Base-by-base conservation (phyloP, 345 rosid species). In the Viola odorata region DNA sequence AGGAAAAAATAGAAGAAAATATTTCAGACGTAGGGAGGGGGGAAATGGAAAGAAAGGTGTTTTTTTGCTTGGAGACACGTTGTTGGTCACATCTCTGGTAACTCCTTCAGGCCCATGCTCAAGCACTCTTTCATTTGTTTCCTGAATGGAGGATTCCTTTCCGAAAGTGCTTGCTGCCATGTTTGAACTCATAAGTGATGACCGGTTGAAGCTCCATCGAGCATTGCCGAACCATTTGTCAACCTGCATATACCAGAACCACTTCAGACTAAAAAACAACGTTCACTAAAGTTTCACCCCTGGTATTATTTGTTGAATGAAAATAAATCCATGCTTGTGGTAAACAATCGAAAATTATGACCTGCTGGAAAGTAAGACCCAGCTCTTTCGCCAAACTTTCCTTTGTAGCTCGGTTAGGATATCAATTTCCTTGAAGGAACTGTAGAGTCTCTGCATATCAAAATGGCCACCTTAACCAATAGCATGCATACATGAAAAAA, bases 191-290 rank as follows among this genome's bases (percentile, higher is more conserved):
- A 6, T 45, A 39, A 71, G 60, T 0, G 80, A 51, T 47, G 78
- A 61, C 69, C 82, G 84, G 77, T 76, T 70, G 63, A 60, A 74
- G 66, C 78, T 77, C 94, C 94, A 84, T 12, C 99, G 96, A 58
- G 84, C 66, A 78, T 90, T 81, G 64, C 50, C 85, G 50, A 94
- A 90, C 99, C 99, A 94, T 64, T 81, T 90, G 58, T 37, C 64
- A 69, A 94, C 96, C 97, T 90, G 83, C 39, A 64, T 23, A n/a
- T n/a, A 60, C 44, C 8, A 23, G 10, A 23, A 40, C n/a, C 62
- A 51, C 8, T 51, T 13, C 4, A 41, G 13, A 42, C 5, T 39
- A 41, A 45, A 17, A 44, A n/a, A n/a, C 36, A 66, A 12, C 54
- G 14, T 8, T 50, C 12, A 48, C 10, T 5, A 42, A 5, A 42